Percentiles rank a stretch among this genome's conserved stretches.
These are phyloP conservation scores for Endocarpon pusillum DNA, from an alignment of 495 filamentous ascomycete genomes.

Conservation along the genomic window DNA sequence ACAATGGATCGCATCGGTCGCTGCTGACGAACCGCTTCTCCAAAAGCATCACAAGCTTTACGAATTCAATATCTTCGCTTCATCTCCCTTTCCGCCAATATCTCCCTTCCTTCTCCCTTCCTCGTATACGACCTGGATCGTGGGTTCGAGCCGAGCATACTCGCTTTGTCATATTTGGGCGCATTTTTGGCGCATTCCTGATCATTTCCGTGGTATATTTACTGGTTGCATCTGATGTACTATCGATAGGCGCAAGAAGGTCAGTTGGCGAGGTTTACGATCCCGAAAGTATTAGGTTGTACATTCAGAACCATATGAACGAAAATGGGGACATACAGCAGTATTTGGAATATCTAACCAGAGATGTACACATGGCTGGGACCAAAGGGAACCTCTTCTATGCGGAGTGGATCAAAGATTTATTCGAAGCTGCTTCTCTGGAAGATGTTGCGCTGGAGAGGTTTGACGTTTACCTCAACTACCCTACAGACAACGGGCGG, in stretches of 20 bases:
- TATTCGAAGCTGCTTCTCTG: slow-evolving; percentile 50
- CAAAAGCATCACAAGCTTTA: slow-evolving; percentile 36
- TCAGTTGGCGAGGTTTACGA: slow-evolving; percentile 36
- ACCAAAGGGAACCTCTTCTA: slow-evolving; percentile 75
- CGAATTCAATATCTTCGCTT: slow-evolving; percentile 36
- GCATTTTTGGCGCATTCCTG: slow-evolving; percentile 56
- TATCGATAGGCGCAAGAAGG: slow-evolving; percentile 33
- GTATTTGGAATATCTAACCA: slow-evolving; percentile 52
- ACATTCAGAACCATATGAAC: slow-evolving; percentile 48
- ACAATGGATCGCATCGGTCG: slow-evolving; percentile 17
- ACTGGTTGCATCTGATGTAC: slow-evolving; percentile 67
- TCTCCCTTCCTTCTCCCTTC: slow-evolving; percentile 25
- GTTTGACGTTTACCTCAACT: slow-evolving; percentile 85
- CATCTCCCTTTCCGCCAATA: slow-evolving; percentile 35
- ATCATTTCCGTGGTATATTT: slow-evolving; percentile 63
- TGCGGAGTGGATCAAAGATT: slow-evolving; percentile 60
- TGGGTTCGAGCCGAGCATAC: slow-evolving; percentile 16
- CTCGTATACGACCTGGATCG: slow-evolving; percentile 15
- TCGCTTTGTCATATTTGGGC: slow-evolving; percentile 43
- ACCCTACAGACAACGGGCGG: slow-evolving; percentile 58
- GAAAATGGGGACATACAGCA: slow-evolving; percentile 49
- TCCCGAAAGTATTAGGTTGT: slow-evolving; percentile 50
- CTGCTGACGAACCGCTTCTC: slow-evolving; percentile 31
- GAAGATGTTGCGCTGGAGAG: slow-evolving; percentile 56
- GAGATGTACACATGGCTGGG: slow-evolving; percentile 74